Evolutionary conservation across 75 land plant genomes (phyloP), one percentile per base, ranked within the genome.

Genomic region (Azolla pinnata): DNA sequence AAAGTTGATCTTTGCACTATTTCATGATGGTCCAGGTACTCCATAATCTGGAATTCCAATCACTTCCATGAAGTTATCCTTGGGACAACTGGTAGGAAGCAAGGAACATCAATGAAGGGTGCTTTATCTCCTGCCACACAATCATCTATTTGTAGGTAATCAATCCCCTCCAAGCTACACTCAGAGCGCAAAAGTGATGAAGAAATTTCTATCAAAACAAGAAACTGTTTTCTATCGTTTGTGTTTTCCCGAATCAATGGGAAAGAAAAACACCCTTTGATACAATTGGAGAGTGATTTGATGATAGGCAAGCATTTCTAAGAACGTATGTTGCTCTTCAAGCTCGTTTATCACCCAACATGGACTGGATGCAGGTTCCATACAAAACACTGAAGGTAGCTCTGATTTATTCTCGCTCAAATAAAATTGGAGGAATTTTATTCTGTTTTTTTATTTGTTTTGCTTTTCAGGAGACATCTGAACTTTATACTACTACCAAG

Each of bases 51-150:
- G 96, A 93, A 86, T 54, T 64, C 61, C 58, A 74, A 68, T 53
- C 83, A 81, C 9, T 59, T 77, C 71, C 87, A 89, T 71, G 96
- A 95, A 55, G 96, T 89, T 53, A 75, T 95, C 58, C 83, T 95
- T 55, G 99, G 99, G 65, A 89, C 90, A 57, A 86, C 83, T 26
- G 96, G 99, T 1, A 83, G 96, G 57, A 95, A 83, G 64, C 99
- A 95, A 75, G 99, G 99, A 19, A 76, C 99, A 12, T 89, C 96
- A 40, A 65, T 77, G 33, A 95, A 89, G 74, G 96, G 90, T 59
- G 74, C 96, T 10, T 63, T 72, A 12, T 95, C 42, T 59, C 74
- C 87, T 61, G 83, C 90, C 50, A 86, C 99, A 0, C 76, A 75
- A 62, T 79, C 96, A 52, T 78, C 82, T 57, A 51, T 95, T 50